phyloP scores from a whole-genome alignment of 2,329 filamentous ascomycete species.

The Thermochaetoides dissita region DNA sequence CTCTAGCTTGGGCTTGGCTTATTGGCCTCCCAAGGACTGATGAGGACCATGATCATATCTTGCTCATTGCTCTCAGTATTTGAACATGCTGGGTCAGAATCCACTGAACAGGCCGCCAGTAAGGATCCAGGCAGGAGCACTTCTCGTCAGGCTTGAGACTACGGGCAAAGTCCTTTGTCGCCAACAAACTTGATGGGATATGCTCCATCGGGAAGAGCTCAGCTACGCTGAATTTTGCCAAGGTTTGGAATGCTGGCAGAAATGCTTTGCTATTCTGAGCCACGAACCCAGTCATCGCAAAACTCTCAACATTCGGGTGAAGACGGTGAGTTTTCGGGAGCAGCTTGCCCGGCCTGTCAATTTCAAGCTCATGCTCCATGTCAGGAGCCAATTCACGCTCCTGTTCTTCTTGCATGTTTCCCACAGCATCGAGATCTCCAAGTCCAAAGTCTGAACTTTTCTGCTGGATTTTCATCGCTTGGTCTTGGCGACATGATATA shows the following conservation, averaged over 20 bases:
- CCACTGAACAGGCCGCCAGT: slow-evolving; percentile 40
- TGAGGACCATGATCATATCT: slow-evolving; percentile 31
- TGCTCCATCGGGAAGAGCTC: slow-evolving; percentile 16
- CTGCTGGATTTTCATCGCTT: slow-evolving; percentile 17
- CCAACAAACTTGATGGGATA: slow-evolving; percentile 28
- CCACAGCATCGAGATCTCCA: slow-evolving; percentile 16
- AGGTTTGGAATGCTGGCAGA: slow-evolving; percentile 29
- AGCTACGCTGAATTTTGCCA: slow-evolving; percentile 28
- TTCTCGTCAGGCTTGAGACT: slow-evolving; percentile 23
- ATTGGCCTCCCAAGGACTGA: slow-evolving; percentile 50
- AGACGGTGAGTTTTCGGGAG: slow-evolving; percentile 26
- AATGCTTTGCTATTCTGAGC: slow-evolving; percentile 20
- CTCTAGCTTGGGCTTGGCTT: slow-evolving; percentile 24
- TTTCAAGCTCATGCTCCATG: slow-evolving; percentile 45
- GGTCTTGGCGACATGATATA: slow-evolving; percentile 1
- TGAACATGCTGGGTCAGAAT: slow-evolving; percentile 26
- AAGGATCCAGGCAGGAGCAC: slow-evolving; percentile 26
- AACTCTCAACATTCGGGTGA: slow-evolving; percentile 26
- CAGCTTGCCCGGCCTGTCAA: slow-evolving; percentile 37
- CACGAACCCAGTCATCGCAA: slow-evolving; percentile 26
- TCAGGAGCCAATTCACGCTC: slow-evolving; percentile 55
- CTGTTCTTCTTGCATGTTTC: slow-evolving; percentile 47
- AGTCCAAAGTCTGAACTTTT: slow-evolving; percentile 26
- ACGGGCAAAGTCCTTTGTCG: slow-evolving; percentile 35
- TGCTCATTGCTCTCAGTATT: too few relatives aligned